phyloP scores from a whole-genome alignment of 805 yeast species.

The Teunomyces pallodes region DNA sequence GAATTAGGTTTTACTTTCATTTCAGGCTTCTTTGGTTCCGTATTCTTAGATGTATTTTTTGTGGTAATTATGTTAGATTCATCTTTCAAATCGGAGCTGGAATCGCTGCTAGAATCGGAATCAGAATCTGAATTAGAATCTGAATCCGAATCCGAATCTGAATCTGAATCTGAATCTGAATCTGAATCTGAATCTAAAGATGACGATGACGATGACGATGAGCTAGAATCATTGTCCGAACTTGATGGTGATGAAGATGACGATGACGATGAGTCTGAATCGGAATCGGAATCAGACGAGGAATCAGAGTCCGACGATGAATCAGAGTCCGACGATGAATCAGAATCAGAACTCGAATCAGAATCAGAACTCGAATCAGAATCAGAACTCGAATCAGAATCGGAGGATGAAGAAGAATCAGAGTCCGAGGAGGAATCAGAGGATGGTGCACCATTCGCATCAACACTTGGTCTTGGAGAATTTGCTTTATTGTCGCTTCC shows the following conservation, averaged over 20 bases:
- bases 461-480: no score
- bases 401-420: not conserved
- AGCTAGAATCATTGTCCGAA: conserved; percentile 1
- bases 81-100: not conserved
- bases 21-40: not conserved
- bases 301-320: not conserved
- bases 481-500: no score
- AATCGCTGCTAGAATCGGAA: not conserved
- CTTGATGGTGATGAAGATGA: no score
- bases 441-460: not conserved
- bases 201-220: no score
- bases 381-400: not conserved
- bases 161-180: not conserved
- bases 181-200: not conserved
- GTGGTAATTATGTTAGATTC: not conserved
- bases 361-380: not conserved
- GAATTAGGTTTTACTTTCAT: no score
- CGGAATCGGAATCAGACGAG: not conserved
- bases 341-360: not conserved
- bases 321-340: not conserved
- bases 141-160: not conserved
- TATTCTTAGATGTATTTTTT: not conserved
- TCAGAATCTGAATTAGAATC: not conserved
- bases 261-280: not conserved
- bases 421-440: not conserved